Evolutionary conservation across 106 monocot species (phyloP).

Genomic region (Vanilla planifolia): DNA sequence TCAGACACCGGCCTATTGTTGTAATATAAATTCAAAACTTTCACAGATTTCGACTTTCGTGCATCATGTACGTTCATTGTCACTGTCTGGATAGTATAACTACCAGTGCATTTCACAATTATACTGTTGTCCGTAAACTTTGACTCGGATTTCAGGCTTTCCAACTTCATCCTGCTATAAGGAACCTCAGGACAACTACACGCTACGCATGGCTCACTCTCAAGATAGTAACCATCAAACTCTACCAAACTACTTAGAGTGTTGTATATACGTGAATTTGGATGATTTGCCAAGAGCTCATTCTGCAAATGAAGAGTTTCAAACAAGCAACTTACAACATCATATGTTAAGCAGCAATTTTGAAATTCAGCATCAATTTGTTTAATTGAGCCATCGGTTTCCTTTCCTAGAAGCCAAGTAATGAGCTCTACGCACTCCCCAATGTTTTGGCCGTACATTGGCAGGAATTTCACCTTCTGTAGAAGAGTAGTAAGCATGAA

Average conservation of each 20-base stretch:
- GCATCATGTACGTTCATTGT: slow-evolving; percentile 99
- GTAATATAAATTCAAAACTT: slow-evolving; percentile 91
- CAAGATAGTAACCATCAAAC: slow-evolving; percentile 98
- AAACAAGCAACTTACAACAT: slow-evolving; percentile 74
- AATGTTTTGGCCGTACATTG: slow-evolving; percentile 90
- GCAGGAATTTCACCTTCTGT: slow-evolving; percentile 66
- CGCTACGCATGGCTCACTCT: slow-evolving; percentile 96
- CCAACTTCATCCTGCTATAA: slow-evolving; percentile 91
- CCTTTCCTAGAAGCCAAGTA: slow-evolving; percentile 75
- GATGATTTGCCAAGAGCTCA: slow-evolving; percentile 97
- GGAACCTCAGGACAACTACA: slow-evolving; percentile 98
- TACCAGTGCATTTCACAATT: slow-evolving; percentile 98
- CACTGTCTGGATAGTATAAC: slow-evolving; percentile 90
- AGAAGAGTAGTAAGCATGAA: slow-evolving; percentile 49
- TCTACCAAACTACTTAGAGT: slow-evolving; percentile 85
- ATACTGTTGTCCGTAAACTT: slow-evolving; percentile 98
- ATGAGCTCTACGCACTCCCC: slow-evolving; percentile 82
- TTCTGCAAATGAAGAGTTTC: slow-evolving; percentile 92
- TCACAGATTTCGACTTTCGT: slow-evolving; percentile 93
- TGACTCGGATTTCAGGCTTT: slow-evolving; percentile 94
- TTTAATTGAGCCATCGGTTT: slow-evolving; percentile 35
- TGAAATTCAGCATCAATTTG: slow-evolving; percentile 55
- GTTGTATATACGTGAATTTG: slow-evolving; percentile 93
- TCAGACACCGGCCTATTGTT: slow-evolving; percentile 89
- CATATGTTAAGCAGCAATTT: slow-evolving; percentile 57